Conservation (phyloP, 805 yeast genomes). For the Schwanniomyces occidentalis region DNA sequence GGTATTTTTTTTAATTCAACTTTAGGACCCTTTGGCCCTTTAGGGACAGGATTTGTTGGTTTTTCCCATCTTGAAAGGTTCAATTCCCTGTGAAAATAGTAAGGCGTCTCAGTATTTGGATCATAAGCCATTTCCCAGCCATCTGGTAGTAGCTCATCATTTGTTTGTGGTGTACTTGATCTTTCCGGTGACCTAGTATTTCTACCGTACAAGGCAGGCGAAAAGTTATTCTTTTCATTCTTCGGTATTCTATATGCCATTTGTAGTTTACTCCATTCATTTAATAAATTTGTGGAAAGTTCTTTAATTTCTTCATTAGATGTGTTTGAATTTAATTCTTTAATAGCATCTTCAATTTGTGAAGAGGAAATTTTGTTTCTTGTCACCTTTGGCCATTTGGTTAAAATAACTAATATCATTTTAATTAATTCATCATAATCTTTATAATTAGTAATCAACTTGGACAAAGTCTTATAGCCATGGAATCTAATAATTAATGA, state of each 20-base stretch:
- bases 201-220: constrained; percentile 19
- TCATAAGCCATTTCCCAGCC: constrained; percentile 68
- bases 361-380: constrained; percentile 75
- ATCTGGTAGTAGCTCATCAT: constrained; percentile 47
- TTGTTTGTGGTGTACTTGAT: constrained; percentile 6
- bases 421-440: constrained; percentile 34
- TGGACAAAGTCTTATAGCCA: constrained; percentile 79
- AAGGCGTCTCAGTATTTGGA: constrained; percentile 42
- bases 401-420: constrained; percentile 58
- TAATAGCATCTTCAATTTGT: constrained; percentile 65
- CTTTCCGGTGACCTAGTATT: constrained; percentile 20
- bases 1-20: constrained; percentile 4
- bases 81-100: constrained; percentile 54
- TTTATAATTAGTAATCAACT: constrained; percentile 47
- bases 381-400: constrained; percentile 56
- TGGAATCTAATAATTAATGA: constrained; percentile 71
- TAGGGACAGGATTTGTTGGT: constrained; percentile 44
- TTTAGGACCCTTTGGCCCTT: constrained; percentile 32
- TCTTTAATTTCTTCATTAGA: constrained; percentile 26
- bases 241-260: constrained; percentile 88
- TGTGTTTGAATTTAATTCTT: constrained; percentile 33
- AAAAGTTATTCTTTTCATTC: constrained; percentile 9
- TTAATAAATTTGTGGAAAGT: constrained; percentile 48
- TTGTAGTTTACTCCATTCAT: constrained; percentile 71
- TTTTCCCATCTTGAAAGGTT: constrained; percentile 59